Conservation (phyloP, 306 rosid species). For the Acacia confusa region DNA sequence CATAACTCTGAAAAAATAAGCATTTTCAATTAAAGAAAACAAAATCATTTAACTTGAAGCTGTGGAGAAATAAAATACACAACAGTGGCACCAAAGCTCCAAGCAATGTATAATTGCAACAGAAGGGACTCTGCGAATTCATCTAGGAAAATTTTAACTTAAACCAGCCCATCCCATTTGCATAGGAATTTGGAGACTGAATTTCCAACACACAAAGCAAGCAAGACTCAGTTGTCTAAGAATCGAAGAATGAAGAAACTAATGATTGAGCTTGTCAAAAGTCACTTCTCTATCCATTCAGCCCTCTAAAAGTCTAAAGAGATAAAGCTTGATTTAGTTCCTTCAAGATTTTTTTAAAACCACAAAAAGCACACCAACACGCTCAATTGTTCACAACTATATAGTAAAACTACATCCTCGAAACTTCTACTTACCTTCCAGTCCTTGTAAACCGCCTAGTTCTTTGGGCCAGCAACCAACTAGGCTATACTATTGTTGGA, state of each 20-base stretch:
- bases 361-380: not conserved
- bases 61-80: not conserved
- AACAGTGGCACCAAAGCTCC: not conserved
- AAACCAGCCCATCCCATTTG: not conserved
- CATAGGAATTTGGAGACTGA: not conserved
- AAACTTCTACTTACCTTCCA: constrained; percentile 39
- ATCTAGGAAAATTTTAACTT: not conserved
- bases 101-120: not conserved
- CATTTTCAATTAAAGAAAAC: not conserved
- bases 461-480: constrained; percentile 29
- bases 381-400: constrained; percentile 1
- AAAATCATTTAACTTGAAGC: not conserved
- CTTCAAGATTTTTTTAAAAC: not conserved
- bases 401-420: not conserved
- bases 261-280: not conserved
- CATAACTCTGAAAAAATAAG: not conserved
- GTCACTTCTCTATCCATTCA: not conserved
- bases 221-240: not conserved
- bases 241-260: not conserved
- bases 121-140: not conserved
- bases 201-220: not conserved
- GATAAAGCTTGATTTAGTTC: not conserved
- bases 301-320: not conserved
- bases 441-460: constrained; percentile 25
- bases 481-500: constrained; percentile 8